These are phyloP conservation scores for Acanthamoeba lenticulata DNA, from an alignment of 208 protist genomes.

Conservation along the genomic window DNA sequence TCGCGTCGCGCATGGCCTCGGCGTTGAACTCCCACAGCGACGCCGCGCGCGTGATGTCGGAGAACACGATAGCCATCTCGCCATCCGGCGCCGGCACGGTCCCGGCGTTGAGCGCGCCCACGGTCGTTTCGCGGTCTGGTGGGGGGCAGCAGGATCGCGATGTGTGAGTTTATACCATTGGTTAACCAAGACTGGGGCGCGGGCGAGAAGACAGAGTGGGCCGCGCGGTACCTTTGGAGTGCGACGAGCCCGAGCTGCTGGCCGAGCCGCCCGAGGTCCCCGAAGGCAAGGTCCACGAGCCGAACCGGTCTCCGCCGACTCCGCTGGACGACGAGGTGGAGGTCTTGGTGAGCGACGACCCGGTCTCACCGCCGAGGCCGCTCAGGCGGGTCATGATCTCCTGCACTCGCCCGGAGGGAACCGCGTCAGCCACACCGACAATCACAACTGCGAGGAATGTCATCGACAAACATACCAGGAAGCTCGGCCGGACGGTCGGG, in stretches of 20 bases:
- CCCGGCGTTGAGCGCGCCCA: neutral
- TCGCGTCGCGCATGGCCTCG: conserved; percentile 38
- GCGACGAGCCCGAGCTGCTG: neutral
- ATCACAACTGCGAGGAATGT: neutral
- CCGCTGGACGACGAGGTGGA: neutral
- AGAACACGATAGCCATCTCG: conserved; percentile 38
- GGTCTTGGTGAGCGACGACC: neutral
- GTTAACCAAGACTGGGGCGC: no score
- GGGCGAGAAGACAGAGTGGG: neutral
- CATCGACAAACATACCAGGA: neutral
- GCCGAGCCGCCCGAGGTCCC: neutral
- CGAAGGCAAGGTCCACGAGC: neutral
- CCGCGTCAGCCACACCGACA: no score
- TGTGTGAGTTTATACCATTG: neutral
- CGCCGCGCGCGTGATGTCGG: conserved; percentile 8
- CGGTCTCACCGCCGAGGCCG: neutral
- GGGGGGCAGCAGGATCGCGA: neutral
- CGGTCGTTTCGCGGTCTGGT: neutral
- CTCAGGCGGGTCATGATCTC: neutral
- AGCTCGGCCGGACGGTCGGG: neutral
- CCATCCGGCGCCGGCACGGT: neutral
- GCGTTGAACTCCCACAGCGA: conserved; percentile 65
- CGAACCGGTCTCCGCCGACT: neutral
- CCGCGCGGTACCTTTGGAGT: neutral
- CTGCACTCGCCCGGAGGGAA: no score